These are phyloP conservation scores for Aspergillus fructus DNA, from an alignment of 2,329 filamentous ascomycete species.

Conservation along the genomic window DNA sequence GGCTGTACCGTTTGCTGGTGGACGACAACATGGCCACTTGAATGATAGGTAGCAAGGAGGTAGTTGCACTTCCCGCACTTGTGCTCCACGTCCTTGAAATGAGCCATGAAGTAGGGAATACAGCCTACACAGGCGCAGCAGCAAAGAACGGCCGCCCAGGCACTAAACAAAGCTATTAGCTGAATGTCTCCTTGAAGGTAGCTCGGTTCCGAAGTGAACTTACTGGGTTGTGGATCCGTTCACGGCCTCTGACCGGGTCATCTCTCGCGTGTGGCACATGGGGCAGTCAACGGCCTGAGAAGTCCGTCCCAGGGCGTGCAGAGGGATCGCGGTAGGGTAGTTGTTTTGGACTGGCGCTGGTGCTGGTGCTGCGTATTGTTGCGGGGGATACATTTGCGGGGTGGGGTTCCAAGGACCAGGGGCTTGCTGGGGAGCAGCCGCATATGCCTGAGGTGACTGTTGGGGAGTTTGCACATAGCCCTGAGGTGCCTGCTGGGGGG, in stretches of 20 bases:
- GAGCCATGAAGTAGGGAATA: constrained; percentile 50
- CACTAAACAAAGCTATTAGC: constrained; percentile 23
- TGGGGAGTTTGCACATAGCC: neutral
- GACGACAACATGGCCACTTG: constrained; percentile 48
- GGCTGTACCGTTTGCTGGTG: constrained; percentile 21
- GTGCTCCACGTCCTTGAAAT: constrained; percentile 51
- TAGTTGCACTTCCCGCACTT: constrained; percentile 48
- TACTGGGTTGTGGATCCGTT: constrained; percentile 32
- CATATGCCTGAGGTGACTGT: neutral
- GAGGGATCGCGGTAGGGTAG: constrained; percentile 24
- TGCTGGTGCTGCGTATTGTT: neutral
- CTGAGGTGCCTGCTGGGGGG: too few relatives aligned
- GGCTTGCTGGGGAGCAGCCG: neutral
- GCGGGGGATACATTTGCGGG: constrained; percentile 2
- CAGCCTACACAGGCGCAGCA: constrained; percentile 46
- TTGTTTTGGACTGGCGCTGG: constrained; percentile 17
- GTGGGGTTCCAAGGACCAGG: neutral
- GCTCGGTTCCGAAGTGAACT: constrained; percentile 7
- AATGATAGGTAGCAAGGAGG: constrained; percentile 50
- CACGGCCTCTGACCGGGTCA: constrained; percentile 24
- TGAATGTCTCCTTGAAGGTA: neutral
- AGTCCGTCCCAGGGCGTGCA: constrained; percentile 27
- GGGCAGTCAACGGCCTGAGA: constrained; percentile 51
- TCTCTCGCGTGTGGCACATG: constrained; percentile 42
- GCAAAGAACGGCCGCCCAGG: constrained; percentile 48